Base-by-base conservation (phyloP, 345 rosid species). In the Corymbia maculata region DNA sequence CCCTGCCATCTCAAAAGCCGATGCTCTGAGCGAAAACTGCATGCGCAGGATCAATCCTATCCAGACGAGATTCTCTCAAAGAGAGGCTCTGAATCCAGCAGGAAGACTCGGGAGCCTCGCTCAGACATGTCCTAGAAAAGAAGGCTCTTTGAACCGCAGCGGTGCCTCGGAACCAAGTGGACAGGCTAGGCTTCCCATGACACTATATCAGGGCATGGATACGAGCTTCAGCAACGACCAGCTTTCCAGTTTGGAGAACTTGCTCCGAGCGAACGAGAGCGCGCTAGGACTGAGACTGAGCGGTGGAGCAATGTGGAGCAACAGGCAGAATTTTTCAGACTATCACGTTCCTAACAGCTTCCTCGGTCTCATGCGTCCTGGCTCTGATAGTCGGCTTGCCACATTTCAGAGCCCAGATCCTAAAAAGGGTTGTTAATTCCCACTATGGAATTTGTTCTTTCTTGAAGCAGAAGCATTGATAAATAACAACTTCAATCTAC, bases 221-320 rank as follows among this genome's bases (percentile, higher is more conserved):
- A 87, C 53, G 52, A 85, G 89, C 52, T 90, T 88, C 55, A 88
- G 19, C 88, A 89, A 82, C 85, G 88, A 91, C 45, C 88, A 85
- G 85, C 94, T 88, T 64, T 89, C 86, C 47, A 85, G 86, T 68
- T 82, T 87, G 79, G 92, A 92, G 86, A 87, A 89, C 88, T 85
- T 90, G 51, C 90, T 88, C 50, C 89, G 52, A 30, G 90, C 91
- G 75, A 90, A 44, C 50, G 47, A 51, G 36, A 75, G 28, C 2
- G 49, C 84, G 28, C 84, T 75, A 42, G 91, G 92, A 14, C 87
- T 90, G 89, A 89, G 86, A 85, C 89, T 92, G 92, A 92, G 89
- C 55, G 91, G 89, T 66, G 96, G 92, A 91, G 90, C 91, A 32
- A n/a, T 82, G 19, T 89, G 90, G 86, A 86, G 87, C 89, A 57